phyloP scores from a whole-genome alignment of 495 filamentous ascomycete species.

The Glonium stellatum region DNA sequence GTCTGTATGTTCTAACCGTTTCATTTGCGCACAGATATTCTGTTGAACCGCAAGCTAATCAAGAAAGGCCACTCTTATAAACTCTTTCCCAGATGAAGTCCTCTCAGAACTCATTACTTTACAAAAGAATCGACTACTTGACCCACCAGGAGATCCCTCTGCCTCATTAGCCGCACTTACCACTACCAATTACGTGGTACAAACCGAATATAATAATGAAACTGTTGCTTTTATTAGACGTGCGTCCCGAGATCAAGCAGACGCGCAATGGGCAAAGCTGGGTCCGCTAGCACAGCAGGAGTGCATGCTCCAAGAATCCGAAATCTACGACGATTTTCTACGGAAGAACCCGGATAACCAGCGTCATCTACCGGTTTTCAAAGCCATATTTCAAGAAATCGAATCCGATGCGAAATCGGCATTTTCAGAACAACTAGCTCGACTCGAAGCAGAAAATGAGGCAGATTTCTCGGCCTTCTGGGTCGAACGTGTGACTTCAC shows the following conservation, averaged over 20 bases:
- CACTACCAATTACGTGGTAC: neutral
- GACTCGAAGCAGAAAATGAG: constrained; percentile 16
- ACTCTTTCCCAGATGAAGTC: too few species aligned
- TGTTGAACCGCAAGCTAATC: too few species aligned
- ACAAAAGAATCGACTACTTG: neutral
- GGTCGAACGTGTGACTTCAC: constrained; percentile 16
- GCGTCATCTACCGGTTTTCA: neutral
- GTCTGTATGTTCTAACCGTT: neutral
- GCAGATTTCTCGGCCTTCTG: constrained; percentile 21
- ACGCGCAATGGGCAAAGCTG: neutral
- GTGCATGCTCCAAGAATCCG: neutral
- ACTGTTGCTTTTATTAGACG: neutral
- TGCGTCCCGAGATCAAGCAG: neutral
- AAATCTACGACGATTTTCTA: neutral
- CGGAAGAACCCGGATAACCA: neutral
- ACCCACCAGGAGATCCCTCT: neutral
- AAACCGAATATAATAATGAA: neutral
- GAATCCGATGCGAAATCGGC: constrained; percentile 3
- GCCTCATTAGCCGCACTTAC: neutral
- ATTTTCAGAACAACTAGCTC: constrained; percentile 9
- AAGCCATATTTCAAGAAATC: constrained; percentile 2
- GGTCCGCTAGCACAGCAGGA: neutral
- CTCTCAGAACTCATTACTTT: too few species aligned
- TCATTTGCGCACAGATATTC: neutral
- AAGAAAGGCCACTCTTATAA: too few species aligned